These are phyloP conservation scores for Amanita molliuscula DNA, from an alignment of 768 basidiomycete genomes.

Conservation along the genomic window DNA sequence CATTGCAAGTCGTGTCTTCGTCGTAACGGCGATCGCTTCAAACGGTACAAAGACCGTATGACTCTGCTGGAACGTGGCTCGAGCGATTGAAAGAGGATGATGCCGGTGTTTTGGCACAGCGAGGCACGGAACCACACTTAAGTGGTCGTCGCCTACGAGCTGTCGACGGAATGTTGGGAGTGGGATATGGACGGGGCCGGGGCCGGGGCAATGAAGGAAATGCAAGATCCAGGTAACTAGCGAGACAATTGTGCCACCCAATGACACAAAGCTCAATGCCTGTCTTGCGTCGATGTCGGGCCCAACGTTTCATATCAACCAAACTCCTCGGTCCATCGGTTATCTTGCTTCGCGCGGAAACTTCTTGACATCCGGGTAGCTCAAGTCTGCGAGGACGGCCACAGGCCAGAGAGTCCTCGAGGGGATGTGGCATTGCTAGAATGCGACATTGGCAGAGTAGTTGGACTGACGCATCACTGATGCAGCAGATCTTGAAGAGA, in stretches of 20 bases:
- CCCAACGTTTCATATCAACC: conserved; percentile 39
- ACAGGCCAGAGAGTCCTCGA: conserved; percentile 24
- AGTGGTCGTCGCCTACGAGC: conserved; percentile 75
- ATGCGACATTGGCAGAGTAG: conserved; percentile 17
- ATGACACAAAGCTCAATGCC: conserved; percentile 35
- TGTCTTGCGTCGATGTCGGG: conserved; percentile 69
- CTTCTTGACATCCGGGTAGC: conserved; percentile 19
- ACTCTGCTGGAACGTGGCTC: not conserved
- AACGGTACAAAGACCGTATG: conserved; percentile 1
- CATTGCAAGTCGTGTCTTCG: conserved; percentile 10
- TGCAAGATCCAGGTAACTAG: conserved; percentile 46
- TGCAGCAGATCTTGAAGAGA: conserved; percentile 27
- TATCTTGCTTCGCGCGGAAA: conserved; percentile 21
- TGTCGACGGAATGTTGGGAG: conserved; percentile 35
- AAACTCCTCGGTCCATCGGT: conserved; percentile 42
- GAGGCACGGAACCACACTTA: conserved; percentile 74
- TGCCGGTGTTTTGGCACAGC: conserved; percentile 71
- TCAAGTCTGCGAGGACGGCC: conserved; percentile 21
- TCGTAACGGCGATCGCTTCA: not conserved
- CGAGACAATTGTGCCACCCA: conserved; percentile 38
- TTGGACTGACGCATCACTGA: conserved; percentile 22
- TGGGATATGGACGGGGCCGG: conserved; percentile 34
- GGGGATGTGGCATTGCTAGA: conserved; percentile 48
- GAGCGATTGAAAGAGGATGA: conserved; percentile 24
- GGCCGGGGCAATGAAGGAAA: conserved; percentile 32